phyloP scores from a whole-genome alignment of 1,284 basidiomycete genomes.

The Malassezia globosa region DNA sequence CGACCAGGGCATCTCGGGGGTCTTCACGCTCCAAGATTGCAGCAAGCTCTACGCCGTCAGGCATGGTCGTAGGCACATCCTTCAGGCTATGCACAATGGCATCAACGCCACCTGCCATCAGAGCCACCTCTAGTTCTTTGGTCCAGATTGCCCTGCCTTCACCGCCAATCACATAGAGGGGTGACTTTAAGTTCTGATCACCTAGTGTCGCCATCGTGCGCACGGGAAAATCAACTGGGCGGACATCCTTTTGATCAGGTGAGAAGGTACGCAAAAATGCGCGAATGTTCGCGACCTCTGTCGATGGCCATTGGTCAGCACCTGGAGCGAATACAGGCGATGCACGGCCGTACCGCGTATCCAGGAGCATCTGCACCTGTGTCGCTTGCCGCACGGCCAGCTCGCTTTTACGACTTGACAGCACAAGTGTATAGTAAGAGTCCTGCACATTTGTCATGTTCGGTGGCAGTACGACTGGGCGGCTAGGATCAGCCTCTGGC shows the following conservation, averaged over 20 bases:
- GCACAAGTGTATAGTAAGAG: conserved; percentile 4
- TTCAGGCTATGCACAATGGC: conserved; percentile 89
- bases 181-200: conserved; percentile 71
- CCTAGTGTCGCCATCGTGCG: conserved; percentile 80
- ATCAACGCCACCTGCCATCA: conserved; percentile 65
- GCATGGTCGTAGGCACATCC: conserved; percentile 80
- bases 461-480: not conserved
- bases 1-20: conserved; percentile 76
- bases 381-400: conserved; percentile 25
- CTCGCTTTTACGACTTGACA: conserved; percentile 21
- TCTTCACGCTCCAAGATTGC: conserved; percentile 79
- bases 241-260: conserved; percentile 2
- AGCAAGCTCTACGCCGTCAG: conserved; percentile 71
- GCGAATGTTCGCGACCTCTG: conserved; percentile 19
- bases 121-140: conserved; percentile 77
- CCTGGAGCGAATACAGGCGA: conserved; percentile 27
- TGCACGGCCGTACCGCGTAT: conserved; percentile 28
- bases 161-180: conserved; percentile 52
- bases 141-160: conserved; percentile 76
- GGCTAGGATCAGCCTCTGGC: not conserved
- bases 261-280: conserved; percentile 17
- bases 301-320: not conserved
- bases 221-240: conserved; percentile 48
- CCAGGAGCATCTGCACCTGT: conserved; percentile 38
- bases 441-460: not conserved